Conservation (phyloP, 768 basidiomycete species). For the Russula dissimulans region DNA sequence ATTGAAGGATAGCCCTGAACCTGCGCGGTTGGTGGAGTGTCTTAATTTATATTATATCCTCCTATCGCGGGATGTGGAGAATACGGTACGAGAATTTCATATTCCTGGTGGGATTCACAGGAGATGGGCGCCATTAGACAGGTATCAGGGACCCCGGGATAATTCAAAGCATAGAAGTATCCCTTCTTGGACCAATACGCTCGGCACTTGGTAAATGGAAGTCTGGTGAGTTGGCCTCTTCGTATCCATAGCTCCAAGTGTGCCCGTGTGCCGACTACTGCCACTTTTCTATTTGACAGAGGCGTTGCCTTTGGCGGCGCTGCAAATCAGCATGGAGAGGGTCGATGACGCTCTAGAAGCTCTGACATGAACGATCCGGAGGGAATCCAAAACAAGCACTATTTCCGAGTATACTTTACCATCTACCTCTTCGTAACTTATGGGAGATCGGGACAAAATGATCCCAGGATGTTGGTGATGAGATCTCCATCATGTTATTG, state of each 20-base stretch:
- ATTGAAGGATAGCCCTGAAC: slow-evolving; percentile 48
- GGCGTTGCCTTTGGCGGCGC: slow-evolving; percentile 10
- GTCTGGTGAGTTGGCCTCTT: not conserved
- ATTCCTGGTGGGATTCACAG: not conserved
- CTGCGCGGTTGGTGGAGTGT: slow-evolving; percentile 53
- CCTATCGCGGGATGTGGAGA: slow-evolving; percentile 45
- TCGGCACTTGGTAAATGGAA: slow-evolving; percentile 4
- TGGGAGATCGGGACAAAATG: not conserved
- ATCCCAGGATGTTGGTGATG: not conserved
- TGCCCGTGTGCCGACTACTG: not conserved
- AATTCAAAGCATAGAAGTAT: slow-evolving; percentile 5
- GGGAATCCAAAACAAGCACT: not conserved
- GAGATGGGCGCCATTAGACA: slow-evolving; percentile 20
- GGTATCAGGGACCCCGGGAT: slow-evolving; percentile 23
- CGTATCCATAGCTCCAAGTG: slow-evolving; percentile 8
- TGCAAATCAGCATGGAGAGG: slow-evolving; percentile 19
- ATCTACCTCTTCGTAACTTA: not conserved
- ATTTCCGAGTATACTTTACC: not conserved
- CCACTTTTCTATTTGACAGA: slow-evolving; percentile 20
- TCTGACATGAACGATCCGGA: not conserved
- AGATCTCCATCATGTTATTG: too few relatives aligned
- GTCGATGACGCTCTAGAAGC: slow-evolving; percentile 16
- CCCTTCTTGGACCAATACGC: slow-evolving; percentile 11
- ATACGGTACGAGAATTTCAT: slow-evolving; percentile 35
- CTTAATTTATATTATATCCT: slow-evolving; percentile 62